Base-by-base conservation (phyloP, 345 rosid genomes). In the Physaria fendleri region DNA sequence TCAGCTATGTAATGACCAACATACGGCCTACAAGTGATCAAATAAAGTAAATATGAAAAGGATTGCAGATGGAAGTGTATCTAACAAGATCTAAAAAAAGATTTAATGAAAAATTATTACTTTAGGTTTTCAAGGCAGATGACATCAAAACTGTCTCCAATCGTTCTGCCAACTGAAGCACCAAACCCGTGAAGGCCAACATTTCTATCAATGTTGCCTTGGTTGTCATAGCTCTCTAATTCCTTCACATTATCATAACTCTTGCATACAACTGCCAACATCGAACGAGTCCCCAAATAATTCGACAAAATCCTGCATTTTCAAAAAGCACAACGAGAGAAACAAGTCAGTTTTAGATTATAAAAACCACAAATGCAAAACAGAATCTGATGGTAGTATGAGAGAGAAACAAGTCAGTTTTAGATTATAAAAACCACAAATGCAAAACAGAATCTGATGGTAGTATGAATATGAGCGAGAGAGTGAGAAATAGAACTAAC, bases 201-300 rank as follows among this genome's bases (percentile, higher is more conserved):
- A 41, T 32, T 77, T 65, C 58, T 81, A 59, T 81, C 74, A 30
- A 89, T 76, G 60, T 39, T 34, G 56, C 96, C 92, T 45, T 85
- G 81, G 30, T 52, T 55, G 62, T 76, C 77, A 51, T 82, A 81
- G 9, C 33, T 47, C 76, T 90, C 96, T 20, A 93, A 69, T 58
- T 74, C 81, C 55, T 58, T 74, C 45, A 83, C 72, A 72, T 77
- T 76, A 25, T 82, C 81, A 29, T 60, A 68, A 53, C 80, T 77
- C 67, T 75, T 82, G 65, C 88, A 89, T 48, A 93, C 99, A 58
- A 90, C 69, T 46, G 87, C 91, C 68, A 90, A 65, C 99, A 93
- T 93, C 6, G 76, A 81, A 16, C 82, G 77, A 32, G 73, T 53
- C 59, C 99, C 99, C 50, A 93, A 64, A 65, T 74, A 93, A 75